A percentile compares a stretch with the other conserved stretches of the same genome.
Evolutionary conservation across 257 asterid genomes (phyloP).

Genomic region (Solanum piurae): DNA sequence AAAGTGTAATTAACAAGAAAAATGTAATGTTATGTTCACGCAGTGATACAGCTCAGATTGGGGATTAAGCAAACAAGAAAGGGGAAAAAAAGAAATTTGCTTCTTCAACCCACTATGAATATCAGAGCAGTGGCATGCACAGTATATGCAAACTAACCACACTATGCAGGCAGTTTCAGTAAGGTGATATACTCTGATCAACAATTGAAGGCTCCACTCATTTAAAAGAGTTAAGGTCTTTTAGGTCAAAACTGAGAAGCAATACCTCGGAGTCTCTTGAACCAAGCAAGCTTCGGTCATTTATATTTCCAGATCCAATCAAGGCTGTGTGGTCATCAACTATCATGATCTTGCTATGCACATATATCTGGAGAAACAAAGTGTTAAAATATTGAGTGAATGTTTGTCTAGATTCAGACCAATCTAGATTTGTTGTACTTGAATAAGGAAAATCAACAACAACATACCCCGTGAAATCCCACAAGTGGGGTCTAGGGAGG

Average conservation of each 20-base stretch:
- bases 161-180: background rate
- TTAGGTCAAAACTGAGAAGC: background rate
- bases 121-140: background rate
- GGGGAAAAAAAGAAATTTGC: background rate
- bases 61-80: background rate
- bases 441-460: background rate
- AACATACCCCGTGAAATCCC: background rate
- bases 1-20: background rate
- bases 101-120: background rate
- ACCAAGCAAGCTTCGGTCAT: slow-evolving; percentile 93
- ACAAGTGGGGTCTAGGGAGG: background rate
- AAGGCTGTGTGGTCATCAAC: slow-evolving; percentile 63
- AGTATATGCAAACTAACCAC: background rate
- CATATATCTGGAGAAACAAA: slow-evolving; percentile 49
- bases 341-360: slow-evolving; percentile 97
- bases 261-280: slow-evolving; percentile 97
- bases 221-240: background rate
- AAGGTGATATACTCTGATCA: background rate
- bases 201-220: background rate
- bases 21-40: background rate
- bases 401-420: background rate
- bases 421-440: background rate
- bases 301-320: slow-evolving; percentile 88
- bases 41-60: background rate
- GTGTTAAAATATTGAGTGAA: background rate